phyloP scores from a whole-genome alignment of 768 basidiomycete species.

The Leccinum incarnatum region DNA sequence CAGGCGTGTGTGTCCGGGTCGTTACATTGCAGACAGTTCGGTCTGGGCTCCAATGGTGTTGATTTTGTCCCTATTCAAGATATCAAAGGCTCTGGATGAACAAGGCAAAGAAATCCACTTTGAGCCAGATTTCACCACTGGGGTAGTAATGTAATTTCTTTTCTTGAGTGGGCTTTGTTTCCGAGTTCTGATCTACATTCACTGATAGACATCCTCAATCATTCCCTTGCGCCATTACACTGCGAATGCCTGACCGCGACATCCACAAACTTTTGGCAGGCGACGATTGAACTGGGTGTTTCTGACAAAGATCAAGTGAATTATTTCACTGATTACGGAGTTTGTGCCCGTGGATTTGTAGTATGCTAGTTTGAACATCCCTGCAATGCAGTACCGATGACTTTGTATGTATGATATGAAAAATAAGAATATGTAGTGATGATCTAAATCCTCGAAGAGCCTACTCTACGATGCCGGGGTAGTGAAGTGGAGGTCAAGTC shows the following conservation, averaged over 20 bases:
- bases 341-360: not conserved
- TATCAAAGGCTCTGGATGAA: conserved; percentile 24
- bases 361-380: not conserved
- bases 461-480: conserved; percentile 16
- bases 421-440: not conserved
- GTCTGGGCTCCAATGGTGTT: conserved; percentile 31
- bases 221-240: conserved; percentile 15
- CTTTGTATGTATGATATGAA: not conserved
- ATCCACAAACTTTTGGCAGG: not conserved
- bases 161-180: too few species aligned
- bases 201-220: conserved; percentile 8
- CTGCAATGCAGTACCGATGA: too few species aligned
- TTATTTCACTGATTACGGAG: not conserved
- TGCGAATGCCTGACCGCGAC: conserved; percentile 1
- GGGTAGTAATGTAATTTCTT: conserved; percentile 10
- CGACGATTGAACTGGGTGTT: not conserved
- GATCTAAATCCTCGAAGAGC: conserved; percentile 22
- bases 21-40: conserved; percentile 25
- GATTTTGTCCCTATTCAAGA: conserved; percentile 25
- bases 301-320: not conserved
- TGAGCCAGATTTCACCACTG: conserved; percentile 12
- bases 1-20: conserved; percentile 34
- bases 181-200: not conserved
- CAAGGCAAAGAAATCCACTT: conserved; percentile 27
- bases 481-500: conserved; percentile 8